These are phyloP conservation scores for Fusarium redolens DNA, from an alignment of 2,329 filamentous ascomycete species.

Conservation along the genomic window DNA sequence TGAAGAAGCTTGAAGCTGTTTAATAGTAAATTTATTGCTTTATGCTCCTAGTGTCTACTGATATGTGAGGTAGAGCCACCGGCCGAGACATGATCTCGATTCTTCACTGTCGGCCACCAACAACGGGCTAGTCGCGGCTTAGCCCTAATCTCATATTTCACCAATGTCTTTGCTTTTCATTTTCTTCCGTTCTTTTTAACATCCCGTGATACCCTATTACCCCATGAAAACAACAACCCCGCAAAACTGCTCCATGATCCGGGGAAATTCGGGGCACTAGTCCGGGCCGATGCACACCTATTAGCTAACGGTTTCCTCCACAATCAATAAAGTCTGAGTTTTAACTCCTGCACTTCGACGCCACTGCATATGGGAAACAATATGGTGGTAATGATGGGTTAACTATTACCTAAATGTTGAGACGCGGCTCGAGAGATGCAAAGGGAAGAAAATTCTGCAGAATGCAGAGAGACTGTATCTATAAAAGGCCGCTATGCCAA, in stretches of 20 bases:
- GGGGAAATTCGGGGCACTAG: constrained; percentile 31
- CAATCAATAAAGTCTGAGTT: neutral
- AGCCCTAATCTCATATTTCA: neutral
- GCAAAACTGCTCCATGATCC: constrained; percentile 26
- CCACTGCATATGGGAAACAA: neutral
- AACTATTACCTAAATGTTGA: constrained; percentile 30
- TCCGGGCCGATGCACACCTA: constrained; percentile 20
- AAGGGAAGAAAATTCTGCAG: neutral
- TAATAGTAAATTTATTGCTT: rapidly evolving
- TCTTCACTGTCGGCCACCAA: neutral
- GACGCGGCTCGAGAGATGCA: neutral
- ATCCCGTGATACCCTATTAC: constrained; percentile 22
- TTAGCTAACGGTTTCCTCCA: constrained; percentile 35
- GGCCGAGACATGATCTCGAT: neutral
- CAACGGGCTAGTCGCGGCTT: neutral
- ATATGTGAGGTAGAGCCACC: neutral
- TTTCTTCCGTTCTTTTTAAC: constrained; percentile 3
- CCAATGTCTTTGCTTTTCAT: neutral
- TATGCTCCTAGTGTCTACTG: rapidly evolving
- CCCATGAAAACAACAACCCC: constrained; percentile 34
- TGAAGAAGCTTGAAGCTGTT: rapidly evolving
- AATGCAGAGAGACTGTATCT: neutral
- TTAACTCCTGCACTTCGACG: constrained; percentile 5
- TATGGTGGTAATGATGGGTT: neutral
- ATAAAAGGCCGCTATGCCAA: constrained; percentile 23